Evolutionary conservation across 2,329 filamentous ascomycete species (phyloP).

Genomic region (Aspergillus pseudonomiae): DNA sequence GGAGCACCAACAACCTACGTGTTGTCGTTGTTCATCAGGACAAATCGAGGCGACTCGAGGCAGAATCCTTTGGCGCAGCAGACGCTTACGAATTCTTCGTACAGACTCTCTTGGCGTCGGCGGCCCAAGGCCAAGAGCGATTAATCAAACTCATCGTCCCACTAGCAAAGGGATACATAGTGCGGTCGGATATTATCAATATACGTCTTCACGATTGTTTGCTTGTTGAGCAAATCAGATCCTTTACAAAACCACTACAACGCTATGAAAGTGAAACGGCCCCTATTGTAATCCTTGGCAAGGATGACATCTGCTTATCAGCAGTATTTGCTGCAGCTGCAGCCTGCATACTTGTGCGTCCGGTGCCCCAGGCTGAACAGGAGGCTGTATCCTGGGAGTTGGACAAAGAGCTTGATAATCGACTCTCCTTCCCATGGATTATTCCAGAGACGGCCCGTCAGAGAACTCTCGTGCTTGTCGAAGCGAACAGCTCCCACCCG

Average conservation of each 20-base stretch:
- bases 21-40: neutral
- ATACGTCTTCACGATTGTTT: neutral
- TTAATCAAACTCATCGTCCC: neutral
- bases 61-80: neutral
- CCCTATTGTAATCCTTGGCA: neutral
- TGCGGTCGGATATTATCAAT: neutral
- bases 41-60: neutral
- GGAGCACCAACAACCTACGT: neutral
- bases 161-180: neutral
- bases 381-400: neutral
- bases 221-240: neutral
- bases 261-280: neutral
- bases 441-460: neutral
- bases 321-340: neutral
- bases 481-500: neutral
- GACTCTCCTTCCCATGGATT: conserved; percentile 5
- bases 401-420: neutral
- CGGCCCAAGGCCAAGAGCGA: neutral
- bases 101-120: neutral
- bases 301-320: neutral
- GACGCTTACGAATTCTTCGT: neutral
- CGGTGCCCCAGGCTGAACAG: neutral
- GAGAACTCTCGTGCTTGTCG: neutral
- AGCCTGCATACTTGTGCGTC: neutral
- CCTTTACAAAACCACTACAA: neutral